Evolutionary conservation across 495 filamentous ascomycete genomes (phyloP).

Genomic region (Penicillium angulare): DNA sequence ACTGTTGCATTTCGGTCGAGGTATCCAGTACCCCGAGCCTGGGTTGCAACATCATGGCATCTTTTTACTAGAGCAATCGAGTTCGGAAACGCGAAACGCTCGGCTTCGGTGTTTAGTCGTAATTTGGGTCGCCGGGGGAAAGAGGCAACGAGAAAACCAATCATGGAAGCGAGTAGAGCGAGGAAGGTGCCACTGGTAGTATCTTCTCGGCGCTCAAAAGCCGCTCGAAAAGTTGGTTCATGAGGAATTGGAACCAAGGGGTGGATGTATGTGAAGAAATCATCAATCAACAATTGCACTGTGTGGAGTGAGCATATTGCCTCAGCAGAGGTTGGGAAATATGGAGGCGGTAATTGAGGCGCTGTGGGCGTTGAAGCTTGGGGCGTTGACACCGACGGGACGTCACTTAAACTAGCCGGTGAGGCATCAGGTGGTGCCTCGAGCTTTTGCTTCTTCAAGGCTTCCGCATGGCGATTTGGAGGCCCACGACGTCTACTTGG

Average conservation of each 20-base stretch:
- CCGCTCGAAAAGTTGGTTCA: constrained; percentile 76
- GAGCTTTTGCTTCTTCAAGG: constrained; percentile 66
- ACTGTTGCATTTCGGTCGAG: constrained; percentile 64
- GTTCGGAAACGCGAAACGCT: constrained; percentile 52
- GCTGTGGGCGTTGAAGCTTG: constrained; percentile 14
- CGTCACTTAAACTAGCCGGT: constrained; percentile 24
- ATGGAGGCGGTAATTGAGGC: constrained; percentile 21
- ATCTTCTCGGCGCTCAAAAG: constrained; percentile 70
- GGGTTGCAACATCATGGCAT: constrained; percentile 69
- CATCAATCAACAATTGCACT: constrained; percentile 69
- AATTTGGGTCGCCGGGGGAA: constrained; percentile 75
- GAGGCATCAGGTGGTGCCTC: constrained; percentile 34
- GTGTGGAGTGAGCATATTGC: constrained; percentile 69
- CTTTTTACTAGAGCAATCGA: constrained; percentile 69
- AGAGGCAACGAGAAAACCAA: constrained; percentile 71
- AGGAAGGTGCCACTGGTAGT: constrained; percentile 65
- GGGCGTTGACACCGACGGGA: constrained; percentile 23
- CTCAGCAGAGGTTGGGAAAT: constrained; percentile 53
- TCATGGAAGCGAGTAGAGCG: constrained; percentile 78
- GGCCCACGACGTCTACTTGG: constrained; percentile 79
- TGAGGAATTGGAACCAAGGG: constrained; percentile 84
- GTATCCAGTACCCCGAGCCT: constrained; percentile 69
- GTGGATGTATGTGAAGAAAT: constrained; percentile 89
- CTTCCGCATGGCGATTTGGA: constrained; percentile 82
- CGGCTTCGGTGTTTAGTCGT: constrained; percentile 62